Conservation (phyloP, 345 rosid genomes). For the Trapa incisa region DNA sequence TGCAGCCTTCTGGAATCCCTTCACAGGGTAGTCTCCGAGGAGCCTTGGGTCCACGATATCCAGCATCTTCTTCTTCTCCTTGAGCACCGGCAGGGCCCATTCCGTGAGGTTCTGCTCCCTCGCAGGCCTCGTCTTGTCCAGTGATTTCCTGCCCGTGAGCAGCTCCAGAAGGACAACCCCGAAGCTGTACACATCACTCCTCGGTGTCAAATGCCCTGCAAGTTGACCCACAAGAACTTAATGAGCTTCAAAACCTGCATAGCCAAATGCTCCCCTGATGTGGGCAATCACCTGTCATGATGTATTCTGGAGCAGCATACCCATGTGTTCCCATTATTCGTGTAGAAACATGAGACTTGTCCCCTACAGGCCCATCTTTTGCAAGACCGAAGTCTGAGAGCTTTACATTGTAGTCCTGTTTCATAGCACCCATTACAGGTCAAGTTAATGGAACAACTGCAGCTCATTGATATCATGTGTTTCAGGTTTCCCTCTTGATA, state of each 20-base stretch:
- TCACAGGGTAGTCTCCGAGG: conserved; percentile 58
- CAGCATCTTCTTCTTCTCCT: conserved; percentile 77
- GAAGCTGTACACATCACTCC: conserved; percentile 83
- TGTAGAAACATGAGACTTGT: conserved; percentile 92
- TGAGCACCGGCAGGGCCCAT: conserved; percentile 81
- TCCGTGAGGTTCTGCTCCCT: conserved; percentile 82
- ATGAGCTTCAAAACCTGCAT: too few relatives aligned
- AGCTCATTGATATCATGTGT: not conserved
- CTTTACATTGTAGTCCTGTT: conserved; percentile 86
- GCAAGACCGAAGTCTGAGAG: conserved; percentile 96
- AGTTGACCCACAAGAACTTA: too few relatives aligned
- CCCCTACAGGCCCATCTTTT: conserved; percentile 95
- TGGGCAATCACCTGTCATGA: conserved; percentile 64
- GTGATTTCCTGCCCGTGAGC: conserved; percentile 69
- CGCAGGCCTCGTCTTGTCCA: conserved; percentile 75
- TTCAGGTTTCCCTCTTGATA: not conserved
- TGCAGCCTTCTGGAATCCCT: conserved; percentile 79
- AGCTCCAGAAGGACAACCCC: conserved; percentile 78
- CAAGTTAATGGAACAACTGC: not conserved
- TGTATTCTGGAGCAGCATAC: conserved; percentile 94
- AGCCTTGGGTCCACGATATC: conserved; percentile 70
- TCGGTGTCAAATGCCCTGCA: conserved; percentile 74
- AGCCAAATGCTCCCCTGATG: too few relatives aligned
- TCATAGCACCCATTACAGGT: not conserved
- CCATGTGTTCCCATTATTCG: conserved; percentile 99